Evolutionary conservation across 768 basidiomycete species (phyloP), one percentile per base, ranked within the genome.

Genomic region (Mycena pura): DNA sequence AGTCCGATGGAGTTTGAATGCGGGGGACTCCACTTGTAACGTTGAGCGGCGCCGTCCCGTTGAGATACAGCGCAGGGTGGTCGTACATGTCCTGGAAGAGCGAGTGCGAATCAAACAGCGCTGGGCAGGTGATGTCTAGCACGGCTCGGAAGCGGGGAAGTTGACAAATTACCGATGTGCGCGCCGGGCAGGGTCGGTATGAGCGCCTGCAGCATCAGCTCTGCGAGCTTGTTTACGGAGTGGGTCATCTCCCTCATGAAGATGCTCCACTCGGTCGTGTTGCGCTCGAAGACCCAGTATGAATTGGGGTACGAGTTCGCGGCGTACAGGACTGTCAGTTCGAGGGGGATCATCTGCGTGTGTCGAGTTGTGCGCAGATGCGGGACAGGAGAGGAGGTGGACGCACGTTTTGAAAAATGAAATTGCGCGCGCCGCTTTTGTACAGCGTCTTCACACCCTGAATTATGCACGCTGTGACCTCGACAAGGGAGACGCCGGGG

Each of bases 381-480:
- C 10, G 28, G 14, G 32, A 27, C 15, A 2, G 39, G 10, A 48
- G 68, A 19, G 5, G 14, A 3, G 6, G 25, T 7, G 10, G 19
- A 48, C 84, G 72, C 60, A 87, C 88, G 64, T 88, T 89, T 63
- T 88, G 86, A 76, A 90, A 86, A 48, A 90, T 70, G 68, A 90
- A 88, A 66, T 90, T 87, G 43, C 87, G 77, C 4, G 86, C 88
- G 6, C 89, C 88, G 47, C 72, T 79, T 11, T 80, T 68, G 66
- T 89, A 87, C 36, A 90, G 67, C 1, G 75, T 74, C 61, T 79
- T 83, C 27, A 90, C 77, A 82, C 85, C 88, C 45, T 86, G 81
- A 5, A 89, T 74, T 69, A 84, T 84, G 66, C 89, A 89, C 17
- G 68, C 68, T 19, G 82, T 78, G 0, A 86, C 85, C 46, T 88